A percentile compares a stretch with the other conserved stretches of the same genome.
These are phyloP conservation scores for Flaveria robusta DNA, from an alignment of 129 eudicot genomes.

Conservation along the genomic window DNA sequence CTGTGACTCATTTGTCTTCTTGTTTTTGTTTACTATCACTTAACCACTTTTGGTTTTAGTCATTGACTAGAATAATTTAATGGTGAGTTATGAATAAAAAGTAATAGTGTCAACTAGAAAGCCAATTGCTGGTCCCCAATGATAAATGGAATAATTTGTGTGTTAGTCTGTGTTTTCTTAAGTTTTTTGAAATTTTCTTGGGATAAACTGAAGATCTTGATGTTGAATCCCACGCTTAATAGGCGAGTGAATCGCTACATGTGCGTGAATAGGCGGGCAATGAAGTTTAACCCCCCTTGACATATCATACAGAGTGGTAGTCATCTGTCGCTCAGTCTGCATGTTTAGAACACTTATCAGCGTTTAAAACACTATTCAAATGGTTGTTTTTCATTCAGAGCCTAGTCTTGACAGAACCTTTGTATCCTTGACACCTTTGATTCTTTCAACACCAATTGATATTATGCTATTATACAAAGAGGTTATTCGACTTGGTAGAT, in stretches of 20 bases:
- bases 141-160: slow-evolving; percentile 7
- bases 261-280: background rate
- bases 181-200: background rate
- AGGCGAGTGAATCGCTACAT: background rate
- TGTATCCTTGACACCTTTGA: background rate
- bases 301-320: background rate
- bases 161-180: slow-evolving; percentile 2
- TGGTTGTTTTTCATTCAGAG: background rate
- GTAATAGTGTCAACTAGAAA: slow-evolving; percentile 12
- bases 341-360: background rate
- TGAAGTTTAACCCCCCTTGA: background rate
- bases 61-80: slow-evolving; percentile 15
- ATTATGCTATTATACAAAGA: background rate
- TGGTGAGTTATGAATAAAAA: background rate
- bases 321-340: background rate
- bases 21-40: slow-evolving; percentile 31
- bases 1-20: slow-evolving; percentile 37
- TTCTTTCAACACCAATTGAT: background rate
- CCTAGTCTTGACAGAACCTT: background rate
- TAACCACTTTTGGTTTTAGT: slow-evolving; percentile 2
- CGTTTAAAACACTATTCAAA: background rate
- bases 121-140: slow-evolving; percentile 20
- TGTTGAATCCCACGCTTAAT: background rate
- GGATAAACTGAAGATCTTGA: slow-evolving; percentile 2
- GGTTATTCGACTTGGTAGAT: background rate